Percentiles rank a stretch among this genome's conserved stretches.
Evolutionary conservation across 2,329 filamentous ascomycete genomes (phyloP).

Genomic region (Aspergillus sp.): DNA sequence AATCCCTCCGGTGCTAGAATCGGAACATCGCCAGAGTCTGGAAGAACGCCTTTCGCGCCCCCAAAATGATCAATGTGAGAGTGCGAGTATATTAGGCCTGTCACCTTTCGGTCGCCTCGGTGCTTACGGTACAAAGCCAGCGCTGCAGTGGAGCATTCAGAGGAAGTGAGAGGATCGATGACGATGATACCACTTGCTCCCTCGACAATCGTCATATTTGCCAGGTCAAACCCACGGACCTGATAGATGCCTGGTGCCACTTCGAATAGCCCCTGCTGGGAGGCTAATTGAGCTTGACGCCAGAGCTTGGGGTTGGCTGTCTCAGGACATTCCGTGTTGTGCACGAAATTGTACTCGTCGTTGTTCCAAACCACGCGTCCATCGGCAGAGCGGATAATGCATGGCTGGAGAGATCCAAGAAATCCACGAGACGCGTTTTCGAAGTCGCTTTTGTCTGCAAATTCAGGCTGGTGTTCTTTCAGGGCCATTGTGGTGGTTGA

Average conservation of each 20-base stretch:
- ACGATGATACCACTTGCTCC: slow-evolving; percentile 38
- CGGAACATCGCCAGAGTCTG: slow-evolving; percentile 1
- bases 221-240: slow-evolving; percentile 41
- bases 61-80: slow-evolving; percentile 43
- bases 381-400: slow-evolving; percentile 18
- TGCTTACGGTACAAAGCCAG: slow-evolving; percentile 34
- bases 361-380: slow-evolving; percentile 36
- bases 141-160: slow-evolving; percentile 36
- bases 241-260: slow-evolving; percentile 40
- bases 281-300: slow-evolving; percentile 34
- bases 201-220: slow-evolving; percentile 45
- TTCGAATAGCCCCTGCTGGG: slow-evolving; percentile 37
- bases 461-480: slow-evolving; percentile 1
- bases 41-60: slow-evolving; percentile 25
- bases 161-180: slow-evolving; percentile 40
- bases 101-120: slow-evolving; percentile 23
- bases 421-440: slow-evolving; percentile 22
- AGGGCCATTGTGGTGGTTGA: too few species aligned
- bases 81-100: slow-evolving; percentile 44
- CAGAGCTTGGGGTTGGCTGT: slow-evolving; percentile 36
- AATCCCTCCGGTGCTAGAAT: slow-evolving; percentile 42
- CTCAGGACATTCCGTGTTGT: slow-evolving; percentile 17
- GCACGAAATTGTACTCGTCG: slow-evolving; percentile 33
- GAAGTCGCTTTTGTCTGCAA: slow-evolving; percentile 16
- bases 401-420: slow-evolving; percentile 17